Evolutionary conservation across 805 yeast species (phyloP).

Genomic region (Metschnikowia proteae): DNA sequence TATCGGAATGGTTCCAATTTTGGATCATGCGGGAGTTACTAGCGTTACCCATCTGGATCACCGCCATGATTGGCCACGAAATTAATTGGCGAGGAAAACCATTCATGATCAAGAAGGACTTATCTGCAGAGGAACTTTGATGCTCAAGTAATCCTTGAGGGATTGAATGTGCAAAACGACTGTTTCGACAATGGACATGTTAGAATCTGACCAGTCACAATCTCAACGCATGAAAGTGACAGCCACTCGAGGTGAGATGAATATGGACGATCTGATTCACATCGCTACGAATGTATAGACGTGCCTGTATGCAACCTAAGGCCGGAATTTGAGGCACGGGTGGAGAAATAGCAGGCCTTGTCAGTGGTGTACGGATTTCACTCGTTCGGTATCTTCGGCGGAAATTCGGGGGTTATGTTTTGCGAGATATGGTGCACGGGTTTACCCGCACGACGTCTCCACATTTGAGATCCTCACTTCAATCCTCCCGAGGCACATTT

Average conservation of each 20-base stretch:
- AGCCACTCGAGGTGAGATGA: too few species aligned
- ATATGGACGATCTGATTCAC: too few species aligned
- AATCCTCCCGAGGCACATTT: neutral
- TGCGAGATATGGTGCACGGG: neutral
- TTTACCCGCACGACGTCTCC: neutral
- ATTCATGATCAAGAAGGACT: slow-evolving; percentile 66
- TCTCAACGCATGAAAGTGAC: too few species aligned
- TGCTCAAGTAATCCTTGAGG: neutral
- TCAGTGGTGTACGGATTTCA: neutral
- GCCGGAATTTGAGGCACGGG: too few species aligned
- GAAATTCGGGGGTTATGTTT: too few species aligned
- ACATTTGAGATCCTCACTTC: neutral
- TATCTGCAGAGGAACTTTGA: slow-evolving; percentile 65
- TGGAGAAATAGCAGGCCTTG: neutral
- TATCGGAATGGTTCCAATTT: slow-evolving; percentile 27
- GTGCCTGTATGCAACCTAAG: neutral
- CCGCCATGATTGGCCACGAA: slow-evolving; percentile 72
- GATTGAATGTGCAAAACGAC: too few species aligned
- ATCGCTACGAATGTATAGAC: neutral
- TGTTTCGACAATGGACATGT: too few species aligned
- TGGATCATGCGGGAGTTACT: slow-evolving; percentile 71
- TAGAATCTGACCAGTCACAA: too few species aligned
- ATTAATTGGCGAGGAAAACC: slow-evolving; percentile 80
- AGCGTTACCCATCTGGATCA: slow-evolving; percentile 82
- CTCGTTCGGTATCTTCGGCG: neutral